Conservation (phyloP, 495 filamentous ascomycete species). For the Polyplosphaeria fusca region DNA sequence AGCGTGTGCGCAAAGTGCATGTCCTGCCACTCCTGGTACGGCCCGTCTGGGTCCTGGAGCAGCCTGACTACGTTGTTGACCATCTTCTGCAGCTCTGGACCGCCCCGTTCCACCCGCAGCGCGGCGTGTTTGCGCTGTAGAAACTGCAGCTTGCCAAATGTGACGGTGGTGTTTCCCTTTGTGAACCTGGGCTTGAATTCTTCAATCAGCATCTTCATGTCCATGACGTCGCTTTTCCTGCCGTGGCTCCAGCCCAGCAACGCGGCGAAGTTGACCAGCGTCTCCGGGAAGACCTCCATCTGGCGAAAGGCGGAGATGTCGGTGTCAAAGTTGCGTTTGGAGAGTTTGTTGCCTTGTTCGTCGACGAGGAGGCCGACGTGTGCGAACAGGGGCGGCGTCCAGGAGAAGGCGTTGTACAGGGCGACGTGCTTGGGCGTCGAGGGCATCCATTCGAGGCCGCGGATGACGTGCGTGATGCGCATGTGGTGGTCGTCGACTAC, state of each 20-base stretch:
- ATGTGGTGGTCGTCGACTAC: conserved; percentile 94
- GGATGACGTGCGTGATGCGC: conserved; percentile 92
- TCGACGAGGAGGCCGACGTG: conserved; percentile 87
- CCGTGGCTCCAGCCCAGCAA: conserved; percentile 83
- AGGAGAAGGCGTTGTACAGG: conserved; percentile 84
- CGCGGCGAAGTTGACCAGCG: conserved; percentile 78
- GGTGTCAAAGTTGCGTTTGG: conserved; percentile 75
- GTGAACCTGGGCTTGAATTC: conserved; percentile 84
- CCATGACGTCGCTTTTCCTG: conserved; percentile 56
- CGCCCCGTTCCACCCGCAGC: conserved; percentile 14
- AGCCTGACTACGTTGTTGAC: conserved; percentile 44
- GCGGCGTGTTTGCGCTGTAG: conserved; percentile 71
- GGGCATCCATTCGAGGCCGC: conserved; percentile 90
- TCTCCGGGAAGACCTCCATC: conserved; percentile 65
- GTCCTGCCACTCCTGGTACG: conserved; percentile 35
- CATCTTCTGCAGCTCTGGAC: conserved; percentile 48
- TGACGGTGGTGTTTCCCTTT: conserved; percentile 80
- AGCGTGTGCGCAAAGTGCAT: conserved; percentile 8
- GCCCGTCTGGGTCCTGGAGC: conserved; percentile 33
- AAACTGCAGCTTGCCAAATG: conserved; percentile 74
- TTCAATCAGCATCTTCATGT: conserved; percentile 62
- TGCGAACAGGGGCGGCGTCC: conserved; percentile 77
- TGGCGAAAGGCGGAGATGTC: conserved; percentile 67
- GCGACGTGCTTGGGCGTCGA: conserved; percentile 86
- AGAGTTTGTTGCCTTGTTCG: conserved; percentile 72